phyloP scores from a whole-genome alignment of 2,329 filamentous ascomycete genomes.

The Phoma sp. region DNA sequence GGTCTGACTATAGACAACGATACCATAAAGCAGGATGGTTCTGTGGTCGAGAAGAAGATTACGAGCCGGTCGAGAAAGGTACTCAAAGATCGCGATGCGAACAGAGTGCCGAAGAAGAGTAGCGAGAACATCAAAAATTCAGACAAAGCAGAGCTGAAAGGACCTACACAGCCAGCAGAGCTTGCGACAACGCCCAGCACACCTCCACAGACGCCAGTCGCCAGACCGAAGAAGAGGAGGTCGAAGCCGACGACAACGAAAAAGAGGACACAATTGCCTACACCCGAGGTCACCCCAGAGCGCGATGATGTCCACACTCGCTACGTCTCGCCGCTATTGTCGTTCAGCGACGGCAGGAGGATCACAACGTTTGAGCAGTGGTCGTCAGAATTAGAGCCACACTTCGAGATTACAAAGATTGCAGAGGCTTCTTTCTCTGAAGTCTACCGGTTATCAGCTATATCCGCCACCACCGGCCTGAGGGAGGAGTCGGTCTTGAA shows the following conservation, averaged over 20 bases:
- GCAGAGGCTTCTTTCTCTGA: constrained; percentile 72
- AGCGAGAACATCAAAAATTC: background rate
- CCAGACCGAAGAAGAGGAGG: constrained; percentile 17
- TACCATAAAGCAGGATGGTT: background rate
- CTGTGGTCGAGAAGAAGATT: background rate
- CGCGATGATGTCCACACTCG: constrained; percentile 33
- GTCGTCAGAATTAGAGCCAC: constrained; percentile 49
- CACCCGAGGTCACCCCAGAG: constrained; percentile 29
- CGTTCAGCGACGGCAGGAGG: constrained; percentile 35
- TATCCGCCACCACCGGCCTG: constrained; percentile 28
- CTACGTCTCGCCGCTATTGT: constrained; percentile 37
- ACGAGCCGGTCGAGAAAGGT: constrained; percentile 11
- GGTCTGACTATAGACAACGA: constrained; percentile 1
- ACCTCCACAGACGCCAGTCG: constrained; percentile 13
- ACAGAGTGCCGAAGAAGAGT: constrained; percentile 8
- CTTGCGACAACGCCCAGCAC: background rate
- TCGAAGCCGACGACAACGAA: constrained; percentile 18
- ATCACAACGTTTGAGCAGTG: constrained; percentile 50
- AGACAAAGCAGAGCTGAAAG: background rate
- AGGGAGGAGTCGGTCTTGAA: constrained; percentile 57
- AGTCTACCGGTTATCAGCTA: constrained; percentile 64
- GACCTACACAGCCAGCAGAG: background rate
- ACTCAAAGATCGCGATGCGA: constrained; percentile 20
- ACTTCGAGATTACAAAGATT: constrained; percentile 64
- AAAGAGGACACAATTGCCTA: constrained; percentile 21